Percentiles rank a stretch among this genome's conserved stretches.
Conservation (phyloP, 1,284 basidiomycete species). For the Schizophyllum amplum region DNA sequence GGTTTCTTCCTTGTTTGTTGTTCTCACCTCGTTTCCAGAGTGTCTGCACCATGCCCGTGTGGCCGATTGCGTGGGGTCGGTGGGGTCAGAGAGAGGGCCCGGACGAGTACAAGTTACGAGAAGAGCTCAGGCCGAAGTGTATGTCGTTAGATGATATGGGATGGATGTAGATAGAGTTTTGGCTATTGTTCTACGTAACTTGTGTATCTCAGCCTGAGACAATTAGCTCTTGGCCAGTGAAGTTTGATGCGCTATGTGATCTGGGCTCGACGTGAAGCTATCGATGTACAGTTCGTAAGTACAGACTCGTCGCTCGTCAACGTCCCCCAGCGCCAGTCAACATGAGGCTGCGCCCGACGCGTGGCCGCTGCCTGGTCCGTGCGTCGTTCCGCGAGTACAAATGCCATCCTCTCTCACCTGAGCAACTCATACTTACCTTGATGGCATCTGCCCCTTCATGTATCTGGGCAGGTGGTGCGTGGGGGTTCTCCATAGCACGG, state of each 20-base stretch:
- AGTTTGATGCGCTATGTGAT: no score
- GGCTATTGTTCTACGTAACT: no score
- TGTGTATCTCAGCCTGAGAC: no score
- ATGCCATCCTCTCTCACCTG: neutral
- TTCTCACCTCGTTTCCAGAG: constrained; percentile 4
- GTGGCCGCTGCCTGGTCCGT: neutral
- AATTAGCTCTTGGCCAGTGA: no score
- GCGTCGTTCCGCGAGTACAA: neutral
- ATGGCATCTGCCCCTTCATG: constrained; percentile 20
- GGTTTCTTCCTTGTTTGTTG: neutral
- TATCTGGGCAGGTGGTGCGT: constrained; percentile 34
- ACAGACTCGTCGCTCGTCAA: no score
- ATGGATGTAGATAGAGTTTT: neutral
- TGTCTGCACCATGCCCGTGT: constrained; percentile 15
- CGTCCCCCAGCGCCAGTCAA: no score
- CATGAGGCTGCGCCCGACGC: no score
- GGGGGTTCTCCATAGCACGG: constrained; percentile 40
- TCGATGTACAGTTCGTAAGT: no score
- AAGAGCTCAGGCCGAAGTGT: neutral
- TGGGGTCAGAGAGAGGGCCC: neutral
- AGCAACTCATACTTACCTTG: neutral
- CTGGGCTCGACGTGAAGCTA: no score
- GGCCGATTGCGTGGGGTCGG: constrained; percentile 16
- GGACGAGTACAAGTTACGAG: neutral
- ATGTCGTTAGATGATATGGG: neutral